Percentiles rank a stretch among this genome's conserved stretches.
Conservation (phyloP, 352 stramenopile genomes). For the Pythium coloratum region DNA sequence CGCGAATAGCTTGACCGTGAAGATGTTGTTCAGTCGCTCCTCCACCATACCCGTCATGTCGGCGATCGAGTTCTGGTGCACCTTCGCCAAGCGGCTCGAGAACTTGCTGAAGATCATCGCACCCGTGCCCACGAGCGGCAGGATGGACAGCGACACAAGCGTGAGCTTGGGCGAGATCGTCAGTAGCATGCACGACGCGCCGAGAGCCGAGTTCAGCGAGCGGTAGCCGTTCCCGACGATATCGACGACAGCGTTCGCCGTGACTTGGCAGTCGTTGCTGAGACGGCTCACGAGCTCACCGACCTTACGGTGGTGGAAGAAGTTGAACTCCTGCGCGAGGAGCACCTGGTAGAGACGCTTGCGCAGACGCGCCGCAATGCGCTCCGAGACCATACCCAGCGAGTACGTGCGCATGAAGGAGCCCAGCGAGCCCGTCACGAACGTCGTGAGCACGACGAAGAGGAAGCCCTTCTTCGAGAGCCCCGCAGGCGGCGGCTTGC, state of each 20-base stretch:
- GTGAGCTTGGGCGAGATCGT: conserved; percentile 89
- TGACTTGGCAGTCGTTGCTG: conserved; percentile 86
- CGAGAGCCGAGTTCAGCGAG: conserved; percentile 87
- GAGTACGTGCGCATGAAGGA: conserved; percentile 90
- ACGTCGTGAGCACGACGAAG: conserved; percentile 80
- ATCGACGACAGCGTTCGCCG: conserved; percentile 87
- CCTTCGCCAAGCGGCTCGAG: conserved; percentile 71
- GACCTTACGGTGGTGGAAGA: conserved; percentile 82
- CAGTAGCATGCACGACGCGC: conserved; percentile 87
- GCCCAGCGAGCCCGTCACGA: conserved; percentile 78
- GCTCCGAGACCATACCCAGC: conserved; percentile 86
- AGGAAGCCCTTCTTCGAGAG: conserved; percentile 88
- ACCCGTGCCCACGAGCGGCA: conserved; percentile 74
- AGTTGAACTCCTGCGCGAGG: conserved; percentile 79
- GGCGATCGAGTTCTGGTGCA: conserved; percentile 78
- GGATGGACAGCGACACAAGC: conserved; percentile 82
- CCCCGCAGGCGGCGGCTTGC: conserved; percentile 63
- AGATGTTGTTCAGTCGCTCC: conserved; percentile 87
- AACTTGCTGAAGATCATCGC: conserved; percentile 87
- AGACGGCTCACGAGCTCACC: conserved; percentile 87
- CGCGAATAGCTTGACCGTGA: conserved; percentile 89
- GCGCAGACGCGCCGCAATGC: conserved; percentile 80
- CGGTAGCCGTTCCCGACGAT: conserved; percentile 86
- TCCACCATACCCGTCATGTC: conserved; percentile 81
- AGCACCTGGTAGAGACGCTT: conserved; percentile 73